These are phyloP conservation scores for Raddia guianensis DNA, from an alignment of 176 grass and related monocot species.

Conservation along the genomic window DNA sequence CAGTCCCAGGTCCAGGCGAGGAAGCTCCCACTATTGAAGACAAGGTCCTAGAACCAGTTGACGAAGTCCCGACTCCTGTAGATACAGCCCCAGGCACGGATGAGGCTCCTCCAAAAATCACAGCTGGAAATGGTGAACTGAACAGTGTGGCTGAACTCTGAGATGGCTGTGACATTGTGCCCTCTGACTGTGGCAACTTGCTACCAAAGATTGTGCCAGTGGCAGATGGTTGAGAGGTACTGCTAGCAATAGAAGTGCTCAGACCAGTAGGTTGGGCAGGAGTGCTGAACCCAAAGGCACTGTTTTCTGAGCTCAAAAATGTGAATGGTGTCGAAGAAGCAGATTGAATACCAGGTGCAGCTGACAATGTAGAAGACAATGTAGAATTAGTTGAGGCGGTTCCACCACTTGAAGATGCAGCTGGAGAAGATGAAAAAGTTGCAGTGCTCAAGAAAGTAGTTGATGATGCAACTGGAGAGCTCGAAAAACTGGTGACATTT, in stretches of 20 bases:
- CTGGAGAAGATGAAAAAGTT: constrained; percentile 29
- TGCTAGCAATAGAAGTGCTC: constrained; percentile 33
- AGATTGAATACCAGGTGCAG: constrained; percentile 28
- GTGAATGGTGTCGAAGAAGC: constrained; percentile 41
- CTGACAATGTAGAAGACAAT: constrained; percentile 37
- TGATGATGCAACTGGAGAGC: constrained; percentile 18
- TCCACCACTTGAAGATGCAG: constrained; percentile 34
- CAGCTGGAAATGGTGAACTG: constrained; percentile 34
- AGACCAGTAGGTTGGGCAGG: constrained; percentile 50
- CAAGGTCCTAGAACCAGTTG: constrained; percentile 26
- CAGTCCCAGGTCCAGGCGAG: constrained; percentile 27
- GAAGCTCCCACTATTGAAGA: constrained; percentile 27
- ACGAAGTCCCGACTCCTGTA: constrained; percentile 33
- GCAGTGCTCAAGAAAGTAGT: constrained; percentile 28
- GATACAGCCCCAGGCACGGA: constrained; percentile 27
- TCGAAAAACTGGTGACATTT: constrained; percentile 31
- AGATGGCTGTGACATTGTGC: constrained; percentile 26
- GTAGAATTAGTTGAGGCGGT: background rate
- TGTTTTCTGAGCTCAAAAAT: constrained; percentile 47
- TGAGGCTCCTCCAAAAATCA: constrained; percentile 27
- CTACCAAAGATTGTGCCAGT: constrained; percentile 41
- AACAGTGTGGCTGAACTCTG: constrained; percentile 44
- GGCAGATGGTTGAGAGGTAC: constrained; percentile 39
- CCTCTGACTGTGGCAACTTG: constrained; percentile 35
- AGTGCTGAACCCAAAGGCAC: constrained; percentile 45